Percentiles rank a stretch among this genome's conserved stretches.
phyloP scores from a whole-genome alignment of 257 asterid genomes.

The Striga asiatica region DNA sequence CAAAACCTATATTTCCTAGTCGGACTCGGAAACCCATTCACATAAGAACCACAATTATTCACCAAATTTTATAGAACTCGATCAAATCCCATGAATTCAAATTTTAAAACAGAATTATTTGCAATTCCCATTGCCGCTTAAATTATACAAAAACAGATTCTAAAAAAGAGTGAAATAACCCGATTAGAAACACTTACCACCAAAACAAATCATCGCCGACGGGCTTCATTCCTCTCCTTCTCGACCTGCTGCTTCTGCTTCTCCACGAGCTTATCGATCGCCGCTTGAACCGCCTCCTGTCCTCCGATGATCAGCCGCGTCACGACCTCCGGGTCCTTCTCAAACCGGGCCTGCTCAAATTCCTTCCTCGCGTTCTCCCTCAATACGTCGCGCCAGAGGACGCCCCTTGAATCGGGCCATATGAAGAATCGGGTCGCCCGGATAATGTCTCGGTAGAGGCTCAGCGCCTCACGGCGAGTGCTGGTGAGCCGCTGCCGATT shows the following conservation, averaged over 20 bases:
- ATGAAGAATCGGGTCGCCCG: slow-evolving; percentile 78
- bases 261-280: slow-evolving; percentile 86
- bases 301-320: slow-evolving; percentile 86
- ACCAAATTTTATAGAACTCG: too few relatives aligned
- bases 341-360: slow-evolving; percentile 75
- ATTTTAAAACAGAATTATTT: too few relatives aligned
- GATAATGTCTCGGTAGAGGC: slow-evolving; percentile 75
- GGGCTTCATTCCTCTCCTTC: slow-evolving; percentile 39
- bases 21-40: too few relatives aligned
- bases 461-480: slow-evolving; percentile 79
- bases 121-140: background rate
- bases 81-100: too few relatives aligned
- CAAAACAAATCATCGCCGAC: slow-evolving; percentile 20
- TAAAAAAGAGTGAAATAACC: too few relatives aligned
- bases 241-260: slow-evolving; percentile 77
- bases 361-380: slow-evolving; percentile 89
- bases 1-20: too few relatives aligned
- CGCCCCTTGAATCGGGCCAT: slow-evolving; percentile 82
- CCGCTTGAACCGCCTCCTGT: slow-evolving; percentile 69
- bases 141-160: background rate
- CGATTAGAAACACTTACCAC: slow-evolving; percentile 15
- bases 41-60: too few relatives aligned
- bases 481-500: slow-evolving; percentile 65
- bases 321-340: slow-evolving; percentile 68
- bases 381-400: slow-evolving; percentile 81